Evolutionary conservation across 1,139 yeast genomes (phyloP).

Genomic region (Hanseniaspora uvarum): DNA sequence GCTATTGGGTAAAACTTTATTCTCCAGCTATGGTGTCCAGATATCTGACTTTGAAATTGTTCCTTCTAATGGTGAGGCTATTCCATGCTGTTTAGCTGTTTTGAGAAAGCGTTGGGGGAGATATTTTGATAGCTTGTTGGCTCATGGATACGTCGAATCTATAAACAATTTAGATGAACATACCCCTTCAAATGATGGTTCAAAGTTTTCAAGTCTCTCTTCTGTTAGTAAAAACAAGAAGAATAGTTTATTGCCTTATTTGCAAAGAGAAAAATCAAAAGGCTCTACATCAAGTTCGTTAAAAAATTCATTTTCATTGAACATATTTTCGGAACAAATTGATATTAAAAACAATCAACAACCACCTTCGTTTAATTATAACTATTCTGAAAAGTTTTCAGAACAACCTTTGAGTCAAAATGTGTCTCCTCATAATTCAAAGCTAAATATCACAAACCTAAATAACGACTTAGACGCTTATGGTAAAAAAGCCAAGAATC

Average conservation of each 20-base stretch:
- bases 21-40: slow-evolving; percentile 54
- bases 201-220: slow-evolving; percentile 17
- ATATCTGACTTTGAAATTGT: slow-evolving; percentile 63
- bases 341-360: not conserved
- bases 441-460: not conserved
- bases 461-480: not conserved
- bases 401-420: slow-evolving; percentile 6
- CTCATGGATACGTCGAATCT: slow-evolving; percentile 55
- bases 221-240: not conserved
- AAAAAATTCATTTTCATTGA: slow-evolving; percentile 7
- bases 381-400: not conserved
- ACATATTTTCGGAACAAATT: not conserved
- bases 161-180: slow-evolving; percentile 37
- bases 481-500: not conserved
- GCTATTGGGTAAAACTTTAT: slow-evolving; percentile 63
- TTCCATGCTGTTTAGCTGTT: slow-evolving; percentile 50
- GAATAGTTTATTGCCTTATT: not conserved
- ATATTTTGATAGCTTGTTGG: slow-evolving; percentile 49
- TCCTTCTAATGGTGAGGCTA: slow-evolving; percentile 54
- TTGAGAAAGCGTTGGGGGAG: slow-evolving; percentile 68
- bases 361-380: not conserved
- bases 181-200: not conserved
- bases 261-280: slow-evolving; percentile 11
- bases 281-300: not conserved
- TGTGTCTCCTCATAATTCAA: not conserved